Evolutionary conservation across 2,329 filamentous ascomycete species (phyloP).

Genomic region (Camptophora hylomeconis): DNA sequence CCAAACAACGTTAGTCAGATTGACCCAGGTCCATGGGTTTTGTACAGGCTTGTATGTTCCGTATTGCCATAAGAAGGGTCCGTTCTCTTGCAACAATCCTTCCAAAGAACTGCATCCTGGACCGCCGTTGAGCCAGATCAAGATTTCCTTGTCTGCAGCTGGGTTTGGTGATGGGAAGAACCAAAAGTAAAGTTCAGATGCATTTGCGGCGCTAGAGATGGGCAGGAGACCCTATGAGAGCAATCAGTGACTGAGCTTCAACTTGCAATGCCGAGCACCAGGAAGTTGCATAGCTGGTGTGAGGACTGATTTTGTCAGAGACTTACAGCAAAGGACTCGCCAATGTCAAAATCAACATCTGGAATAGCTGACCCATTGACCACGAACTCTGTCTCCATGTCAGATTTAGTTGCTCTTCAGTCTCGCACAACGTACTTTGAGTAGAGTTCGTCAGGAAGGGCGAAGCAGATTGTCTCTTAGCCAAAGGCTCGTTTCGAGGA

Average conservation of each 20-base stretch:
- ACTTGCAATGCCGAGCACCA: too few species aligned
- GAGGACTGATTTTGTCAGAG: too few species aligned
- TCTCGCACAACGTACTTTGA: too few species aligned
- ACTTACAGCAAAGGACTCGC: conserved; percentile 36
- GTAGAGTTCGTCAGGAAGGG: conserved; percentile 4
- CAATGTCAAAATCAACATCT: conserved; percentile 56
- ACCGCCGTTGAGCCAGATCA: conserved; percentile 62
- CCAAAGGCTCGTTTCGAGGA: conserved; percentile 1
- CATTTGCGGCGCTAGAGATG: conserved; percentile 33
- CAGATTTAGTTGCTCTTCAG: too few species aligned
- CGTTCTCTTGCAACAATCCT: conserved; percentile 25
- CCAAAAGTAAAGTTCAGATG: conserved; percentile 36
- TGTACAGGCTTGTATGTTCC: conserved; percentile 19
- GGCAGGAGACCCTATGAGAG: conserved; percentile 42
- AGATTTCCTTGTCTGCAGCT: conserved; percentile 30
- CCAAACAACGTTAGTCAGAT: conserved; percentile 66
- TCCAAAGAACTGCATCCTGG: conserved; percentile 85
- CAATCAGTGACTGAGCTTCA: too few species aligned
- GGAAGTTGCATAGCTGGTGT: too few species aligned
- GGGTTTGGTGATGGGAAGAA: conserved; percentile 35
- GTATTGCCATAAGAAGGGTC: conserved; percentile 21
- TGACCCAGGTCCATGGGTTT: conserved; percentile 53
- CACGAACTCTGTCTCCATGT: conserved; percentile 44
- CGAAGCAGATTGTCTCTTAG: conserved; percentile 2
- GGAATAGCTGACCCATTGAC: conserved; percentile 54